A percentile compares a stretch with the other conserved stretches of the same genome.
Evolutionary conservation across 345 rosid species (phyloP).

Genomic region (Melaleuca quinquenervia): DNA sequence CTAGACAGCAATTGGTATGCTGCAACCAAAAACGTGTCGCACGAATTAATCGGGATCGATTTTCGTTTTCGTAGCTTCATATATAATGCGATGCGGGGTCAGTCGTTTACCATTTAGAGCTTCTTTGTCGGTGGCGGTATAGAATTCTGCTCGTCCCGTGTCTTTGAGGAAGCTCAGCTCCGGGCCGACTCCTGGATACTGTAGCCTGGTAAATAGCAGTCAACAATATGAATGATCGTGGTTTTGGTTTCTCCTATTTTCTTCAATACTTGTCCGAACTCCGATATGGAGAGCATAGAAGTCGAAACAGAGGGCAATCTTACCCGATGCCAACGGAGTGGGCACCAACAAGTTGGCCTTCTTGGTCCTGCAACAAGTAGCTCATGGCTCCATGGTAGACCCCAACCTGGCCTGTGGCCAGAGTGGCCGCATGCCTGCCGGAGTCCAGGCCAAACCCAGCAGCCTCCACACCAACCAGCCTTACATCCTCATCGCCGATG

Average conservation of each 20-base stretch:
- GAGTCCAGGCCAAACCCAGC: conserved; percentile 75
- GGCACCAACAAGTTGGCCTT: conserved; percentile 56
- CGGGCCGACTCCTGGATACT: conserved; percentile 81
- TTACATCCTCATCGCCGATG: conserved; percentile 44
- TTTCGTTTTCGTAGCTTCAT: neutral
- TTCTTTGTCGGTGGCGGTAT: conserved; percentile 60
- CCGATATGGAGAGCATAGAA: neutral
- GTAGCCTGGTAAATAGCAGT: conserved; percentile 28
- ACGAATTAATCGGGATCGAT: neutral
- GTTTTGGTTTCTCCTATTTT: too few species aligned
- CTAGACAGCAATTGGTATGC: conserved; percentile 38
- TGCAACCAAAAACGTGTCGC: conserved; percentile 1
- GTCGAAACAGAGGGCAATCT: neutral
- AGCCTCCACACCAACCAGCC: conserved; percentile 75
- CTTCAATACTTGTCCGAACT: neutral
- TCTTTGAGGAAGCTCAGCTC: conserved; percentile 69
- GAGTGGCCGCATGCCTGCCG: conserved; percentile 70
- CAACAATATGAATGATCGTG: neutral
- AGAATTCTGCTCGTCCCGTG: conserved; percentile 51
- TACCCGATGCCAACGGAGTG: conserved; percentile 68
- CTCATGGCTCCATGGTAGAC: conserved; percentile 83
- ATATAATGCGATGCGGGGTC: neutral
- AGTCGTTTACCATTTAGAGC: conserved; percentile 47
- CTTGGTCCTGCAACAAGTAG: conserved; percentile 62
- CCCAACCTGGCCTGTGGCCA: conserved; percentile 68